phyloP scores from a whole-genome alignment of 306 rosid species.

The Adenanthera pavonina region DNA sequence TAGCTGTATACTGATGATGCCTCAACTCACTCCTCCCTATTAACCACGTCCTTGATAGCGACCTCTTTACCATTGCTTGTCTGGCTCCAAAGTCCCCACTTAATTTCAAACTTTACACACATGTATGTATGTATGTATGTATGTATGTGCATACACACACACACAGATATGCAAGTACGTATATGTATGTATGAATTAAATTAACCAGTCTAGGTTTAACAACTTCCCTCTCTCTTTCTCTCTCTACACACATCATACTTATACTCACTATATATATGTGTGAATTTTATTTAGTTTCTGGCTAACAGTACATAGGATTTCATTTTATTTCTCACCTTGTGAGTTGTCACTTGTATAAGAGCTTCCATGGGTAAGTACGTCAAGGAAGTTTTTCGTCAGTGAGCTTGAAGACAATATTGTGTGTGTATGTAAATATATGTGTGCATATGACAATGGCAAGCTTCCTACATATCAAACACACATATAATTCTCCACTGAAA shows the following conservation, averaged over 20 bases:
- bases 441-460: background rate
- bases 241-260: background rate
- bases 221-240: background rate
- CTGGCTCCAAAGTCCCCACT: background rate
- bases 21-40: conserved; percentile 4
- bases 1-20: conserved; percentile 15
- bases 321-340: no score
- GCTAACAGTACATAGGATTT: no score
- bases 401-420: background rate
- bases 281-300: no score
- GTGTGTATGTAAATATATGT: background rate
- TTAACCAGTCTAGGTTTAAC: background rate
- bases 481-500: background rate
- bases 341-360: background rate
- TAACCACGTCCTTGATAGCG: background rate
- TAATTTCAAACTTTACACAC: no score
- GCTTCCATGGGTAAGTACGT: background rate
- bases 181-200: background rate
- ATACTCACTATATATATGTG: no score
- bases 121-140: no score
- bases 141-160: no score
- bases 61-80: background rate
- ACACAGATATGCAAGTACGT: no score
- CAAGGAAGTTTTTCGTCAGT: background rate
- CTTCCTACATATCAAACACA: conserved; percentile 16